A percentile compares a stretch with the other conserved stretches of the same genome.
Evolutionary conservation across 2,329 filamentous ascomycete species (phyloP).

Genomic region (Nemania sp.): DNA sequence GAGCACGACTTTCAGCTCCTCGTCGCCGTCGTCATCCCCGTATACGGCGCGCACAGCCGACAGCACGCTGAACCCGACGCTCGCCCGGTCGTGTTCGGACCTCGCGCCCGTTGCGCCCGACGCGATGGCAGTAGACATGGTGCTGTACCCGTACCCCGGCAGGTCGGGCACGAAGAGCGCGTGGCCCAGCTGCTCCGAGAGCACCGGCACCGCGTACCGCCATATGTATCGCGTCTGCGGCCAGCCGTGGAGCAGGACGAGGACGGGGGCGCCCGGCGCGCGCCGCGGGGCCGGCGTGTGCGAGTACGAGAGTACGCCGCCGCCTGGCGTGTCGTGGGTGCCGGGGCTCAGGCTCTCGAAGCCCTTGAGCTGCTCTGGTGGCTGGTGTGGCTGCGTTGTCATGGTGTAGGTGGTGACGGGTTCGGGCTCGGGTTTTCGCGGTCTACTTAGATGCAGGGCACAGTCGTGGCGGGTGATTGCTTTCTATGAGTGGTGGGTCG

Average conservation of each 20-base stretch:
- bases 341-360: conserved; percentile 17
- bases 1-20: conserved; percentile 18
- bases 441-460: too few relatives aligned
- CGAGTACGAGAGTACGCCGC: conserved; percentile 23
- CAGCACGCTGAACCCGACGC: conserved; percentile 18
- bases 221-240: conserved; percentile 27
- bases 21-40: background rate
- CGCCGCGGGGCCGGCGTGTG: conserved; percentile 21
- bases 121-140: conserved; percentile 10
- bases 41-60: conserved; percentile 23
- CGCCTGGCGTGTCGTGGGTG: conserved; percentile 16
- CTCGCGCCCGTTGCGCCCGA: conserved; percentile 1
- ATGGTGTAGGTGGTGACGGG: background rate
- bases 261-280: conserved; percentile 16
- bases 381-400: conserved; percentile 5
- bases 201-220: conserved; percentile 25
- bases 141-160: conserved; percentile 27
- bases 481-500: too few relatives aligned
- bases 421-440: too few relatives aligned
- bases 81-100: conserved; percentile 20
- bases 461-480: too few relatives aligned
- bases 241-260: conserved; percentile 30
- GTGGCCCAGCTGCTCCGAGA: conserved; percentile 12
- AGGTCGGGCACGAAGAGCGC: conserved; percentile 27
- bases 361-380: conserved; percentile 14